Evolutionary conservation across 1,284 basidiomycete species (phyloP).

Genomic region (Ceratobasidium sp.): DNA sequence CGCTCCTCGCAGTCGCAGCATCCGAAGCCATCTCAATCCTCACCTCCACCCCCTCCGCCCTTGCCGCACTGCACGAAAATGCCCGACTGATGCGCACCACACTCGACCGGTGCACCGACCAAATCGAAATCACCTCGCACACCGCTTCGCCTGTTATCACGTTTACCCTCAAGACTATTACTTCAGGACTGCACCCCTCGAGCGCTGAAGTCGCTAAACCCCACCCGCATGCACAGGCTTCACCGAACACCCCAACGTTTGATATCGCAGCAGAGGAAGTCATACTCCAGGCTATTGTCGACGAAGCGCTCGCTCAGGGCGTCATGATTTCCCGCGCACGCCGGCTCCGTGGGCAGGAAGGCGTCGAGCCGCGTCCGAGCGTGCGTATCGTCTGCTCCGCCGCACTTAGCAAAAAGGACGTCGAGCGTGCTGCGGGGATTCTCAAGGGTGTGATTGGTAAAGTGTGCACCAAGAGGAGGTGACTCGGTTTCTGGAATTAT

Average conservation of each 20-base stretch:
- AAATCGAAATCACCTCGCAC: constrained; percentile 85
- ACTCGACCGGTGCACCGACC: constrained; percentile 77
- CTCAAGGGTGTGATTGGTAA: constrained; percentile 79
- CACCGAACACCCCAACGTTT: constrained; percentile 56
- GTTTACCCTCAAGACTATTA: constrained; percentile 64
- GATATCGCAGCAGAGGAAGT: constrained; percentile 76
- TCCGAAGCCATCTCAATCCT: constrained; percentile 85
- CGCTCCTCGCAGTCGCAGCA: constrained; percentile 85
- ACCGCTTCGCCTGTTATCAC: constrained; percentile 87
- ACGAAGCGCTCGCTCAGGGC: constrained; percentile 77
- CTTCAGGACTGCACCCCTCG: constrained; percentile 50
- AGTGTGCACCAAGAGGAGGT: constrained; percentile 59
- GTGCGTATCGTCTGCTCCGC: constrained; percentile 83
- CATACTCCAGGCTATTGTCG: constrained; percentile 86
- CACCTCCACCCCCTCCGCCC: constrained; percentile 73
- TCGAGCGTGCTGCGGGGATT: constrained; percentile 82
- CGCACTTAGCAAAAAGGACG: constrained; percentile 85
- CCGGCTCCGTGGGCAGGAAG: constrained; percentile 81
- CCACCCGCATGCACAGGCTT: constrained; percentile 54
- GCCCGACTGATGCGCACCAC: constrained; percentile 74
- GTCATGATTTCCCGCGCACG: constrained; percentile 85
- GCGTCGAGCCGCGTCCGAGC: constrained; percentile 82
- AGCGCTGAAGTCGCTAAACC: constrained; percentile 48
- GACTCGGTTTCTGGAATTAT: neutral
- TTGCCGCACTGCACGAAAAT: constrained; percentile 82